A percentile compares a stretch with the other conserved stretches of the same genome.
These are phyloP conservation scores for Globisporangium spinosum DNA, from an alignment of 352 stramenopile species.

Conservation along the genomic window DNA sequence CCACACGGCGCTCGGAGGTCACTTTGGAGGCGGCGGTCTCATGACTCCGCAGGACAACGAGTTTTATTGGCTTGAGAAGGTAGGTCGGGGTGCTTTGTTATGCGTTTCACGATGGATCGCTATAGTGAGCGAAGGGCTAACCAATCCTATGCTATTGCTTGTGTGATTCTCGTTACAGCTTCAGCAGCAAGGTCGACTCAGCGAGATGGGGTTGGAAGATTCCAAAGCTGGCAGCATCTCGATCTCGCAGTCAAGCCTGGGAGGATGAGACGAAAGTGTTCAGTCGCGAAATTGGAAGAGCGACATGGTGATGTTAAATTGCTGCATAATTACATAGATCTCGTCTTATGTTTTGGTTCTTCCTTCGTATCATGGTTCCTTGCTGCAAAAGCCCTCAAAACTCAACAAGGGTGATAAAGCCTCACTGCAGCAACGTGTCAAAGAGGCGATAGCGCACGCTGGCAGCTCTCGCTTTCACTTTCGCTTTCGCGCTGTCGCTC, in stretches of 20 bases:
- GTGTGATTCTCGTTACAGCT: constrained; percentile 30
- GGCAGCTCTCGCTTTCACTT: neutral
- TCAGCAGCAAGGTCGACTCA: constrained; percentile 54
- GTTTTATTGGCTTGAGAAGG: constrained; percentile 89
- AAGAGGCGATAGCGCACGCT: constrained; percentile 69
- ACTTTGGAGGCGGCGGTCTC: constrained; percentile 39
- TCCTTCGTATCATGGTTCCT: neutral
- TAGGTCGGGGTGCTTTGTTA: constrained; percentile 17
- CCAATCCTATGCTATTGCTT: constrained; percentile 7
- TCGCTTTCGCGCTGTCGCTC: neutral
- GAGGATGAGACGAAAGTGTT: neutral
- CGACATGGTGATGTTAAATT: neutral
- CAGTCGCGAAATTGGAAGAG: neutral
- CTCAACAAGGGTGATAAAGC: neutral
- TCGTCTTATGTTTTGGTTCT: neutral
- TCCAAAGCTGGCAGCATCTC: constrained; percentile 43
- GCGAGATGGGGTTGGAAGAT: constrained; percentile 34
- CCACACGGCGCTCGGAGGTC: constrained; percentile 57
- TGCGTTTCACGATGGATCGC: neutral
- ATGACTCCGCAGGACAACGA: constrained; percentile 70
- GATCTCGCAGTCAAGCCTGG: constrained; percentile 53
- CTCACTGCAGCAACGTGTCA: constrained; percentile 46
- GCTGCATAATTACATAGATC: constrained; percentile 8
- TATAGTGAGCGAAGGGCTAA: neutral
- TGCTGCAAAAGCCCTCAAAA: constrained; percentile 1